Conservation (phyloP, 1,284 basidiomycete genomes). For the Boletus holoroseus region DNA sequence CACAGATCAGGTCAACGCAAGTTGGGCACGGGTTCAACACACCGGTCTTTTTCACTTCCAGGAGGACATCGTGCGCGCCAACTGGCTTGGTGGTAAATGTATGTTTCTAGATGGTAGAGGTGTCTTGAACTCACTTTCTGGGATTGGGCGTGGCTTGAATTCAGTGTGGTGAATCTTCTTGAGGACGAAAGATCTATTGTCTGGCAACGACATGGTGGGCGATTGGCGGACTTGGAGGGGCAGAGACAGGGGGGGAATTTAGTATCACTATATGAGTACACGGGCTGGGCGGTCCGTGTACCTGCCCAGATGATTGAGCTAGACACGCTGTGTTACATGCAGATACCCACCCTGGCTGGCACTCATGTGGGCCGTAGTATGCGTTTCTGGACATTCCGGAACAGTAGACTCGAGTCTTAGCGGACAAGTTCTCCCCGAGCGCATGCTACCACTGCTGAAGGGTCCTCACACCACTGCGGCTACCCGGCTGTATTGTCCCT, state of each 20-base stretch:
- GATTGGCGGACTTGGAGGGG: neutral
- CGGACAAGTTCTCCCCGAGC: neutral
- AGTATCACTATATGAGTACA: neutral
- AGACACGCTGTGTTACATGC: neutral
- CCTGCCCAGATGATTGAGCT: constrained; percentile 2
- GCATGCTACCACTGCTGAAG: neutral
- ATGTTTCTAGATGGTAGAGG: neutral
- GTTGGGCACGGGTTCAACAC: constrained; percentile 21
- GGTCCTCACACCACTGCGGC: no score
- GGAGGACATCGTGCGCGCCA: constrained; percentile 74
- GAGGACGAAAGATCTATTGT: constrained; percentile 80
- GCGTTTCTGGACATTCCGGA: neutral
- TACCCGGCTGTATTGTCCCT: neutral
- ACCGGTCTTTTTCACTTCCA: constrained; percentile 91
- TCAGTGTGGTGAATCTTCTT: constrained; percentile 65
- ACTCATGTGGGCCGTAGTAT: neutral
- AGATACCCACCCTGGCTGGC: neutral
- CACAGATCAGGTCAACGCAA: constrained; percentile 9
- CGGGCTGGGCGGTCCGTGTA: constrained; percentile 8
- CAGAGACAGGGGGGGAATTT: neutral
- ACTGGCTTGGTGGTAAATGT: constrained; percentile 39
- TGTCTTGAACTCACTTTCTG: constrained; percentile 48
- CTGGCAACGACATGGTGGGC: constrained; percentile 42
- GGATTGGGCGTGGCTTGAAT: constrained; percentile 77
- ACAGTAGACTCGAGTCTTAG: neutral